phyloP scores from a whole-genome alignment of 129 eudicot species.

The Saussurea involucrata region DNA sequence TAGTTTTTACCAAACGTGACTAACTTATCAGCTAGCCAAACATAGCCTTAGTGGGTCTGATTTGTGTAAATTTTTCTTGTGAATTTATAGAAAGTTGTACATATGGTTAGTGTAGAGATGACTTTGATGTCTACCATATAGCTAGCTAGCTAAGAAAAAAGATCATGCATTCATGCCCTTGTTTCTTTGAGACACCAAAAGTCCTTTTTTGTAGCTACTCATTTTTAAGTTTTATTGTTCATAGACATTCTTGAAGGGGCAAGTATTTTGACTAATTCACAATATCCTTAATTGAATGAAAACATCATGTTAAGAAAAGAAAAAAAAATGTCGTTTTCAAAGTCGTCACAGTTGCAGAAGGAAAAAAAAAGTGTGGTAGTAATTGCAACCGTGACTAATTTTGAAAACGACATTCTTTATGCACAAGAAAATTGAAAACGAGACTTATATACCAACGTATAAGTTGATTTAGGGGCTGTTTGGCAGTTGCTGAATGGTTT shows the following conservation, averaged over 20 bases:
- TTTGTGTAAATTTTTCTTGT: too few relatives aligned
- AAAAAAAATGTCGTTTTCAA: neutral
- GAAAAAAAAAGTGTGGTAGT: conserved; percentile 6
- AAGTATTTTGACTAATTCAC: conserved; percentile 3
- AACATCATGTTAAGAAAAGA: neutral
- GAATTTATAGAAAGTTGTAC: neutral
- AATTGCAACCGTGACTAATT: conserved; percentile 4
- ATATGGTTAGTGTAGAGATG: neutral
- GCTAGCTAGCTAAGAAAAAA: neutral
- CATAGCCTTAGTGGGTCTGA: neutral
- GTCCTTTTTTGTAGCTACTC: conserved; percentile 8
- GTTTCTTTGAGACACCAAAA: conserved; percentile 14
- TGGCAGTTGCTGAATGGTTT: too few relatives aligned
- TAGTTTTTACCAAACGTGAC: neutral
- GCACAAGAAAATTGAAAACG: neutral
- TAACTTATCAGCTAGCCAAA: neutral
- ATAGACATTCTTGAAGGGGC: neutral
- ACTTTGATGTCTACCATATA: neutral
- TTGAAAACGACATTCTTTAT: neutral
- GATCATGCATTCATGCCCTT: neutral
- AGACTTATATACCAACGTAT: neutral
- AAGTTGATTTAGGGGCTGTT: conserved; percentile 9
- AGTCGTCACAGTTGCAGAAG: neutral
- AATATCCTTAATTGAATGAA: neutral
- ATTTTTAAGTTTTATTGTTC: neutral